phyloP scores from a whole-genome alignment of 192 early-diverging fungal species.

The Coemansia sp. region DNA sequence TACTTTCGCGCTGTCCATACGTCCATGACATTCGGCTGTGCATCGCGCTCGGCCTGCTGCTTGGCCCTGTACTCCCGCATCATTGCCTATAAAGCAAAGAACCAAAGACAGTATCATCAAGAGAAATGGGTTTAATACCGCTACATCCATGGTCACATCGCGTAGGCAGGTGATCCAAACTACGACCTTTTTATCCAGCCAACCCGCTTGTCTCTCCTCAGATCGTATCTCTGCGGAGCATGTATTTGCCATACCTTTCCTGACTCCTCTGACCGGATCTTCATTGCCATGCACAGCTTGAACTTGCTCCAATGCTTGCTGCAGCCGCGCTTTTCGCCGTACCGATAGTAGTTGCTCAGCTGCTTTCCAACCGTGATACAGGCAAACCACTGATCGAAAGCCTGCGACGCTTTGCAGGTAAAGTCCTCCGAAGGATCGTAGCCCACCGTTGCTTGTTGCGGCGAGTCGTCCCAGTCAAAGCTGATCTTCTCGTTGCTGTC shows the following conservation, averaged over 20 bases:
- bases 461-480: slow-evolving; percentile 18
- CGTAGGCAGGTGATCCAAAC: too few species aligned
- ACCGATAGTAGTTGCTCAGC: slow-evolving; percentile 52
- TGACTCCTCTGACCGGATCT: slow-evolving; percentile 35
- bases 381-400: slow-evolving; percentile 48
- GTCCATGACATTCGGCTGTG: slow-evolving; percentile 43
- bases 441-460: not conserved
- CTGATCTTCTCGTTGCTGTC: not conserved
- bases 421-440: slow-evolving; percentile 16
- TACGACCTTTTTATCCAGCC: too few species aligned
- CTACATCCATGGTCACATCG: too few species aligned
- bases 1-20: slow-evolving; percentile 37
- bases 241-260: too few species aligned
- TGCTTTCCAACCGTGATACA: slow-evolving; percentile 51
- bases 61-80: slow-evolving; percentile 31
- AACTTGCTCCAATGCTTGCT: slow-evolving; percentile 45
- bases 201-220: not conserved
- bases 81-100: too few species aligned
- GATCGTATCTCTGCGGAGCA: too few species aligned
- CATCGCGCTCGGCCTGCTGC: slow-evolving; percentile 22
- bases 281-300: slow-evolving; percentile 40
- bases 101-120: too few species aligned
- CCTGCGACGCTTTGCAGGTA: slow-evolving; percentile 45
- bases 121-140: too few species aligned
- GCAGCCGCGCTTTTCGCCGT: slow-evolving; percentile 41